Conservation (phyloP, 75 land plant genomes). For the Chamaecyparis obtusa region DNA sequence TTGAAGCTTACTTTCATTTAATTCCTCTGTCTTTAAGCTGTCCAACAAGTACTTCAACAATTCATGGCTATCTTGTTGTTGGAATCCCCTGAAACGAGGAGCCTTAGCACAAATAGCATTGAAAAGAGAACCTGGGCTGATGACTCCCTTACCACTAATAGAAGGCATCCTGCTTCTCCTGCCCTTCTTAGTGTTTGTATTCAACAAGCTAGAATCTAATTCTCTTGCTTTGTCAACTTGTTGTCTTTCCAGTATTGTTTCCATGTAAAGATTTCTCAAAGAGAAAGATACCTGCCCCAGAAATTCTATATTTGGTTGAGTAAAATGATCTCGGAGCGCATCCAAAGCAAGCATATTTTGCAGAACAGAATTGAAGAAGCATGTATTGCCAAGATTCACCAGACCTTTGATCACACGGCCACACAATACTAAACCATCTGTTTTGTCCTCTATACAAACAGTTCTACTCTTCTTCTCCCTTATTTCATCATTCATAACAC, state of each 20-base stretch:
- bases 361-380: slow-evolving; percentile 92
- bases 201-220: too few species aligned
- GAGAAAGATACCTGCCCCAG: slow-evolving; percentile 61
- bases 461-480: not conserved
- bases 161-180: too few species aligned
- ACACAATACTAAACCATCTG: not conserved
- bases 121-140: too few species aligned
- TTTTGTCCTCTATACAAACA: not conserved
- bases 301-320: slow-evolving; percentile 16
- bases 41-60: too few species aligned
- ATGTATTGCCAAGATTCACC: slow-evolving; percentile 87
- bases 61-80: too few species aligned
- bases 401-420: slow-evolving; percentile 60
- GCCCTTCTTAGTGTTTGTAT: too few species aligned
- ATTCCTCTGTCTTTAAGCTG: too few species aligned
- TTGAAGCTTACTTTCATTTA: too few species aligned
- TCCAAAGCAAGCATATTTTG: slow-evolving; percentile 78
- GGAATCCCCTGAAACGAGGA: too few species aligned
- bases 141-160: too few species aligned
- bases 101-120: too few species aligned
- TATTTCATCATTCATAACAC: not conserved
- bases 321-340: slow-evolving; percentile 57
- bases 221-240: not conserved
- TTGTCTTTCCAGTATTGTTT: slow-evolving; percentile 21
- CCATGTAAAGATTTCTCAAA: slow-evolving; percentile 61